Base-by-base conservation (phyloP, 2,329 filamentous ascomycete species). In the Graphiopsis chlorocephala region DNA sequence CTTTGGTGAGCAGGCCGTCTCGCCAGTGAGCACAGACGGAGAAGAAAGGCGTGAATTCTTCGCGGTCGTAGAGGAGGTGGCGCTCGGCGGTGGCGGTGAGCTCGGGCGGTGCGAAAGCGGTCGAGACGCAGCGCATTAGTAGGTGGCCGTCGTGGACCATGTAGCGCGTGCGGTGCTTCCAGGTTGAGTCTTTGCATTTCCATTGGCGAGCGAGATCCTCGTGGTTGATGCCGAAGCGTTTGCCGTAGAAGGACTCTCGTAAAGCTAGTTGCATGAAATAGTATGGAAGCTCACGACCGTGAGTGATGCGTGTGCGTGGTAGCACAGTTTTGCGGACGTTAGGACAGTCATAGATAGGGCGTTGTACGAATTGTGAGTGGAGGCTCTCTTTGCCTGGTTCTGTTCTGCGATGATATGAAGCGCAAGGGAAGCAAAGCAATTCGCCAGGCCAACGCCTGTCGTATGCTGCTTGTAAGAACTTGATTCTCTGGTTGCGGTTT, bases 41-140 rank as follows among this genome's bases (percentile, higher is more conserved):
- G 74, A 88, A 88, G 72, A 84, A 88, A 0, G 86, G 86, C 61
- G 79, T 82, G 74, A 86, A 88, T 69, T 88, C 85, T 60, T 85
- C 83, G 64, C 84, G 81, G 31, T 81, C 85, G 74, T 85, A 88
- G 1, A 88, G 79, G 2, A 88, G 78, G 63, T 86, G 77, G 1
- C 86, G 82, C 68, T 84, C 79, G 4, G 78, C 80, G 4, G 82
- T 82, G 6, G 80, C 77, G n/a, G 66, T 66, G 20, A 65, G 64
- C 2, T 78, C 82, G 0, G 82, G 78, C 0, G 79, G 75, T 1
- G 85, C 85, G 66, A 85, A 86, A 23, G 76, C 75, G 64, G 82
- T 81, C 61, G 83, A 86, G 35, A 82, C 80, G 3, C 87, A 81
- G n/a, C 86, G 83, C 77, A 88, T 81, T 26, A 88, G 76, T 0